Conservation (phyloP, 441 rosid genomes). For the Adansonia madagascariensis region DNA sequence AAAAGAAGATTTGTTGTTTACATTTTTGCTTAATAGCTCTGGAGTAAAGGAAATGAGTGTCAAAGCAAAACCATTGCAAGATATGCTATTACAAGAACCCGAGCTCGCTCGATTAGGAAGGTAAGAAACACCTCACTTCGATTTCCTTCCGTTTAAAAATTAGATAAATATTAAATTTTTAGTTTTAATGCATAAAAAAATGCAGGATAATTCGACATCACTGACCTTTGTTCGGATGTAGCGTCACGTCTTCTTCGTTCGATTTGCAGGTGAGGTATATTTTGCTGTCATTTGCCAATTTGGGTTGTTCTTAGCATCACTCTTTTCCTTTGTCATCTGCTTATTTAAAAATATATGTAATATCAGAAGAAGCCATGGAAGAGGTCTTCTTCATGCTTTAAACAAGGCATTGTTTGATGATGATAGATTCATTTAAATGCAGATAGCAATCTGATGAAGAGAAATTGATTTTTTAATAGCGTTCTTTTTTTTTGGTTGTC, state of each 20-base stretch:
- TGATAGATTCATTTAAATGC: neutral
- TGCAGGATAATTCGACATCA: constrained; percentile 44
- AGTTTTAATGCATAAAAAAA: constrained; percentile 23
- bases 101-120: constrained; percentile 73
- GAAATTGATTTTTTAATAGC: neutral
- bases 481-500: neutral
- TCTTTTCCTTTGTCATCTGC: neutral
- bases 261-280: neutral
- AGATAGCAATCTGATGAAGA: neutral
- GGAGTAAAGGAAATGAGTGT: constrained; percentile 49
- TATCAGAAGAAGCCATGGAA: neutral
- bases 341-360: neutral
- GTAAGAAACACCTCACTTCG: constrained; percentile 34
- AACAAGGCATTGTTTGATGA: neutral
- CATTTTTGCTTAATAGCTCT: constrained; percentile 33
- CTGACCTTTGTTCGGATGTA: constrained; percentile 29
- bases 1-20: neutral
- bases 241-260: neutral
- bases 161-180: neutral
- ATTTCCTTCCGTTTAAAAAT: neutral
- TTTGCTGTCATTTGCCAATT: neutral
- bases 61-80: constrained; percentile 58
- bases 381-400: neutral
- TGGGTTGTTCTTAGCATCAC: neutral
- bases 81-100: constrained; percentile 80